Conservation (phyloP, 2,329 filamentous ascomycete genomes). For the Orbilia javanica region DNA sequence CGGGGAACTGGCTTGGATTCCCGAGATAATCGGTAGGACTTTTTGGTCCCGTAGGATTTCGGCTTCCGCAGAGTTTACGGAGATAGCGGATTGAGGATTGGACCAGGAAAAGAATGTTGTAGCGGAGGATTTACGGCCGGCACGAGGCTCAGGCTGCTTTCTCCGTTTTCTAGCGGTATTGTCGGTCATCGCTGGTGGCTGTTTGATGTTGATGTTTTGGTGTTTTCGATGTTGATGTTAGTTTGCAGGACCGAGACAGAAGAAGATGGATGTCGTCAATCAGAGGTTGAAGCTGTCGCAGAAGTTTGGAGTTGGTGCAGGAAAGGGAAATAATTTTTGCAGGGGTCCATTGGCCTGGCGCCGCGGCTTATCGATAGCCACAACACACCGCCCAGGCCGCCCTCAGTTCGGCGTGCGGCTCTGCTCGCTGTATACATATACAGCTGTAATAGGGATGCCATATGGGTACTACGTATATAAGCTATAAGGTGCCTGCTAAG, state of each 20-base stretch:
- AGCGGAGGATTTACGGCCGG: conserved; percentile 34
- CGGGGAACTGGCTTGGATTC: conserved; percentile 72
- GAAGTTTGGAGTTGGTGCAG: conserved; percentile 17
- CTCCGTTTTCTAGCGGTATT: conserved; percentile 27
- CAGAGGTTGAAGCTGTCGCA: conserved; percentile 10
- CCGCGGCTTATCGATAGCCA: conserved; percentile 40
- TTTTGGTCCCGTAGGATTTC: conserved; percentile 71
- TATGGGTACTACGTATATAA: too few species aligned
- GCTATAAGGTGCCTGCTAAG: too few species aligned
- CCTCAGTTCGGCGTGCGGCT: conserved; percentile 31
- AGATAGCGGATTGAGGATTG: conserved; percentile 10
- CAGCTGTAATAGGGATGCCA: too few species aligned
- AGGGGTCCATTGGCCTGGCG: conserved; percentile 45
- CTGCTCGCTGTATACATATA: too few species aligned
- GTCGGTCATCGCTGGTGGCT: conserved; percentile 22
- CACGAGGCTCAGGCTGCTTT: conserved; percentile 46
- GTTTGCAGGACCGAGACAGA: too few species aligned
- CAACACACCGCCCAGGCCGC: conserved; percentile 36
- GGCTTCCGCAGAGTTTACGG: conserved; percentile 38
- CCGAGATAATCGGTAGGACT: conserved; percentile 74
- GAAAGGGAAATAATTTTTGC: conserved; percentile 51
- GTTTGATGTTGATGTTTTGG: not conserved
- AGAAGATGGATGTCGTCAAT: not conserved
- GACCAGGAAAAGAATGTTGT: conserved; percentile 36
- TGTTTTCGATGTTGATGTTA: not conserved